phyloP scores from a whole-genome alignment of 2,329 filamentous ascomycete genomes.

The Trichophyton simii region DNA sequence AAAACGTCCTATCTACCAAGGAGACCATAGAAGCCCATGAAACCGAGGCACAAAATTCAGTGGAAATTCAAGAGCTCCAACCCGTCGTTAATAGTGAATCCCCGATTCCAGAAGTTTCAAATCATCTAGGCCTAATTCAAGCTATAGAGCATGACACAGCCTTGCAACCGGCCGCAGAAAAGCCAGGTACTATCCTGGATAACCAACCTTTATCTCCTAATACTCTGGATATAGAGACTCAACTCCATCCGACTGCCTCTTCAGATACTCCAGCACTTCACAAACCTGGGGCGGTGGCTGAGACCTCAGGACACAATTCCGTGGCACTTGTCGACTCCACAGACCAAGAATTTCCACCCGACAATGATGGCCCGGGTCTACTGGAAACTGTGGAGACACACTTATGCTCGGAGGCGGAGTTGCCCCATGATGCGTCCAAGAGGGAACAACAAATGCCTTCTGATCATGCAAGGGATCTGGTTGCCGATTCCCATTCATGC shows the following conservation, averaged over 20 bases:
- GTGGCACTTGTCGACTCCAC: background rate
- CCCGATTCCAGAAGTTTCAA: background rate
- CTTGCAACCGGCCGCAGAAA: background rate
- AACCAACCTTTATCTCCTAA: background rate
- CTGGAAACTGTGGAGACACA: too few relatives aligned
- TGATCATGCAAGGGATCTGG: background rate
- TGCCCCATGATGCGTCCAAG: background rate
- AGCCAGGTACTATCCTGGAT: too few relatives aligned
- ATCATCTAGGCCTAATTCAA: background rate
- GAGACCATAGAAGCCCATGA: conserved; percentile 1
- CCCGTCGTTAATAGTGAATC: background rate
- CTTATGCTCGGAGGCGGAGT: background rate
- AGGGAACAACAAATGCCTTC: background rate
- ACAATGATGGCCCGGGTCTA: too few relatives aligned
- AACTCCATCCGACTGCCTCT: conserved; percentile 28
- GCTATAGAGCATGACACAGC: background rate
- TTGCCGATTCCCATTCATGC: background rate
- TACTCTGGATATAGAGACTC: conserved; percentile 20
- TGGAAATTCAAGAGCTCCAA: background rate
- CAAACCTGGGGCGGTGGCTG: conserved; percentile 20
- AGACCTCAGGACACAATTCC: background rate
- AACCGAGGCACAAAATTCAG: background rate
- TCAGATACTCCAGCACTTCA: conserved; percentile 30
- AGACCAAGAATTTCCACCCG: too few relatives aligned
- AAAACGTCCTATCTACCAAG: background rate